Conservation (phyloP, 805 yeast genomes). For the Trichomonascus vanleenenianus region DNA sequence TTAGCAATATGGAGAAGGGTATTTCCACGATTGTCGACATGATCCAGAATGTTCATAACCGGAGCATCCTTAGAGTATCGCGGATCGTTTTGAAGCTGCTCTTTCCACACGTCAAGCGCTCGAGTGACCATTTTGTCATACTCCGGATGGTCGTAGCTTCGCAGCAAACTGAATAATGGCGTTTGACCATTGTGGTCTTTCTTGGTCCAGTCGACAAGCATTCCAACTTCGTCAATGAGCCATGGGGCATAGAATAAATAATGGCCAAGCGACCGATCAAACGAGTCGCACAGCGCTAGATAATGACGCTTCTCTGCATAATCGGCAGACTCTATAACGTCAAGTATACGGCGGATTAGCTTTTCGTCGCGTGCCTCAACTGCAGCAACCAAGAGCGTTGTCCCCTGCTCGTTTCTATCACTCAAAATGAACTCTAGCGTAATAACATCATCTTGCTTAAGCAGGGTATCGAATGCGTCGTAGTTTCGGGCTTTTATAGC, state of each 20-base stretch:
- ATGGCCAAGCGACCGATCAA: constrained; percentile 64
- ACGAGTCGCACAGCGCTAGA: constrained; percentile 42
- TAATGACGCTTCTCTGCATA: constrained; percentile 30
- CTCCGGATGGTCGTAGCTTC: constrained; percentile 71
- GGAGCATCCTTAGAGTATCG: neutral
- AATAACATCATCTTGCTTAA: constrained; percentile 42
- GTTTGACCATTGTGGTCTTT: constrained; percentile 65
- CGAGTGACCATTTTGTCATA: constrained; percentile 34
- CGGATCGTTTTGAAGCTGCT: neutral
- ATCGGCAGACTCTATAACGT: constrained; percentile 30
- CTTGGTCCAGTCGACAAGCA: constrained; percentile 57
- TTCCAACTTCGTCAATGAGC: constrained; percentile 48
- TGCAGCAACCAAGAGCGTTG: constrained; percentile 54
- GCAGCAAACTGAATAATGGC: constrained; percentile 64
- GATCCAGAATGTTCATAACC: constrained; percentile 40
- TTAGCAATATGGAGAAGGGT: constrained; percentile 67
- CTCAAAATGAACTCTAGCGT: constrained; percentile 59
- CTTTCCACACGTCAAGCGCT: constrained; percentile 15
- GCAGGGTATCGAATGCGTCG: constrained; percentile 38
- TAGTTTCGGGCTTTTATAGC: constrained; percentile 46
- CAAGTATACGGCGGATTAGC: constrained; percentile 41
- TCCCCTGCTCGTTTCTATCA: constrained; percentile 49
- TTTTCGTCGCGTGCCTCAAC: constrained; percentile 45
- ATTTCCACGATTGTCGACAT: constrained; percentile 66
- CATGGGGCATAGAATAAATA: constrained; percentile 52